phyloP scores from a whole-genome alignment of 352 stramenopile genomes.

The Lagenidium sp. region DNA sequence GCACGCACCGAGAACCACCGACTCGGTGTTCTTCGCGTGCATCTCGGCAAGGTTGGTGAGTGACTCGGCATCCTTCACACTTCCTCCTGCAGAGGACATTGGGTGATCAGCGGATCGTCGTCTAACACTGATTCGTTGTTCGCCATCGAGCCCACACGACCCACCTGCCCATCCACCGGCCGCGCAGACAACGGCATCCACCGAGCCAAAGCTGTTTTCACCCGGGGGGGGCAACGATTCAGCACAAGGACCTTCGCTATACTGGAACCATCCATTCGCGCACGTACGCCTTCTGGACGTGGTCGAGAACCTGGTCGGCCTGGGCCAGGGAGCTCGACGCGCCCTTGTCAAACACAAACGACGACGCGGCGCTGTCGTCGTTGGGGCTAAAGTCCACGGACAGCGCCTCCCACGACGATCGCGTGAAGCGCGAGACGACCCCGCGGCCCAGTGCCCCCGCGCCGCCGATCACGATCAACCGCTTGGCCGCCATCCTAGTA shows the following conservation, averaged over 20 bases:
- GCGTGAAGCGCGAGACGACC: conserved; percentile 47
- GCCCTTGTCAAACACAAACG: conserved; percentile 36
- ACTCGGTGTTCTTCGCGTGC: conserved; percentile 77
- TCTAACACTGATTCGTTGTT: conserved; percentile 3
- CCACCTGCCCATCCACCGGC: conserved; percentile 67
- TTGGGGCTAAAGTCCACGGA: conserved; percentile 70
- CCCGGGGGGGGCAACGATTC: too few species aligned
- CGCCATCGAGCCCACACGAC: neutral
- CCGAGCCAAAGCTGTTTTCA: conserved; percentile 35
- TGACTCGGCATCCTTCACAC: conserved; percentile 51
- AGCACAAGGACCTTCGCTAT: conserved; percentile 1
- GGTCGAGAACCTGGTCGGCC: conserved; percentile 35
- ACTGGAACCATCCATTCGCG: neutral
- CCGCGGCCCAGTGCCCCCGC: conserved; percentile 64
- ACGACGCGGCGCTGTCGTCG: conserved; percentile 27
- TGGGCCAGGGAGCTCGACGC: conserved; percentile 34
- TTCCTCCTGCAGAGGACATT: conserved; percentile 27
- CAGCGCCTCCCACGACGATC: conserved; percentile 54
- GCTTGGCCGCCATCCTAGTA: conserved; percentile 26
- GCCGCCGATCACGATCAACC: conserved; percentile 68
- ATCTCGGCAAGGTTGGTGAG: conserved; percentile 61
- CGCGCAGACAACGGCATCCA: conserved; percentile 74
- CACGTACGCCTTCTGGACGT: conserved; percentile 35
- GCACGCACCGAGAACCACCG: conserved; percentile 48
- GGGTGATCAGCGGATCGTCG: neutral